These are phyloP conservation scores for Beauveria australis DNA, from an alignment of 2,329 filamentous ascomycete genomes.

Conservation along the genomic window DNA sequence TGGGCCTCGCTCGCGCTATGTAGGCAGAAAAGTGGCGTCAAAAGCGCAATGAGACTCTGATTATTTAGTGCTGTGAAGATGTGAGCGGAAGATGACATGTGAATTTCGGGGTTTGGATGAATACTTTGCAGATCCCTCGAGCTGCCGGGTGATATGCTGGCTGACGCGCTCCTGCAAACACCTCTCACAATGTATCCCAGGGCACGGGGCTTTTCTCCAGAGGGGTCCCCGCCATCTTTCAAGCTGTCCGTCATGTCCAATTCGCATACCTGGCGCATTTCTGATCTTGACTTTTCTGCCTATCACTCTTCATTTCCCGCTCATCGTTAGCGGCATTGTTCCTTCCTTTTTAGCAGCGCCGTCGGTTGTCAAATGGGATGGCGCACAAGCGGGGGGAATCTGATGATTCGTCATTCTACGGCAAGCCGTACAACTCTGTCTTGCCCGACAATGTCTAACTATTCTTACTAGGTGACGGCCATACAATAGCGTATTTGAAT, in stretches of 20 bases:
- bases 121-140: background rate
- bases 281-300: background rate
- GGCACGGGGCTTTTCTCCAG: background rate
- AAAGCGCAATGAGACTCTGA: background rate
- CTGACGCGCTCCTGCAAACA: background rate
- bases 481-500: conserved; percentile 38
- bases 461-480: conserved; percentile 42
- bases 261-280: background rate
- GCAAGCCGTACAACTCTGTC: background rate
- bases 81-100: background rate
- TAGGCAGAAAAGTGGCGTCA: background rate
- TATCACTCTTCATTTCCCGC: too few relatives aligned
- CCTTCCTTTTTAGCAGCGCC: background rate
- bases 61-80: too few relatives aligned
- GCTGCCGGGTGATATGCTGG: background rate
- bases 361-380: background rate
- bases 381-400: background rate
- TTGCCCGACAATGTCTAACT: background rate
- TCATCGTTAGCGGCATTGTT: background rate
- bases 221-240: background rate
- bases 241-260: background rate
- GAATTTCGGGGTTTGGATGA: background rate
- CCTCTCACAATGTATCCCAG: background rate
- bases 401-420: conserved; percentile 5
- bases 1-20: background rate